These are phyloP conservation scores for Omphalotus olearius DNA, from an alignment of 1,284 basidiomycete genomes.

Conservation along the genomic window DNA sequence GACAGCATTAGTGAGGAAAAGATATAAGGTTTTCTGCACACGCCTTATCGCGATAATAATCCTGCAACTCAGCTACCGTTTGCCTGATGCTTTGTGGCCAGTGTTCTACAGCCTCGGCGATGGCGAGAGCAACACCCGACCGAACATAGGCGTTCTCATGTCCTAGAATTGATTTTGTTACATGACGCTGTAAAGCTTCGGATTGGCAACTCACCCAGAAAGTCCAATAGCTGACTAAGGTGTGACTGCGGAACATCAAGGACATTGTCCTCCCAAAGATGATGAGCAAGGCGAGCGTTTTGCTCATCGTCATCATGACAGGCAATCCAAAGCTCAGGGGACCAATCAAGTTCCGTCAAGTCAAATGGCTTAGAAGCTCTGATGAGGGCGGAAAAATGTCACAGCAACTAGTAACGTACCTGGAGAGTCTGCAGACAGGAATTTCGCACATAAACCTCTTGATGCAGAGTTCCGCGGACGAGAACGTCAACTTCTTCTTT, in stretches of 20 bases:
- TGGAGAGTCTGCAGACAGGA: slow-evolving; percentile 91
- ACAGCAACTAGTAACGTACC: slow-evolving; percentile 37
- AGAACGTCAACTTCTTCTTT: slow-evolving; percentile 64
- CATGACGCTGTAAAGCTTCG: too few relatives aligned
- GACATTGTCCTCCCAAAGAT: slow-evolving; percentile 96
- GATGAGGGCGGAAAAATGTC: slow-evolving; percentile 3
- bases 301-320: slow-evolving; percentile 92
- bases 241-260: slow-evolving; percentile 83
- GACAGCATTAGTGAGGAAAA: slow-evolving; percentile 6
- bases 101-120: slow-evolving; percentile 76
- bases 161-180: slow-evolving; percentile 36
- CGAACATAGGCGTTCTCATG: slow-evolving; percentile 86
- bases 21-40: not conserved
- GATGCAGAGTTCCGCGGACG: slow-evolving; percentile 73
- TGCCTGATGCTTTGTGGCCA: slow-evolving; percentile 64
- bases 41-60: slow-evolving; percentile 83
- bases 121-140: slow-evolving; percentile 64
- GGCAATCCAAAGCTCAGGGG: slow-evolving; percentile 84
- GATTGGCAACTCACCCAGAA: slow-evolving; percentile 54
- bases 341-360: slow-evolving; percentile 93
- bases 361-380: slow-evolving; percentile 77
- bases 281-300: slow-evolving; percentile 78
- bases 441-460: slow-evolving; percentile 87
- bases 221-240: slow-evolving; percentile 58
- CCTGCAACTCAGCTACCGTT: slow-evolving; percentile 52